A percentile compares a stretch with the other conserved stretches of the same genome.
phyloP scores from a whole-genome alignment of 2,329 filamentous ascomycete genomes.

The Whalleya microplaca region DNA sequence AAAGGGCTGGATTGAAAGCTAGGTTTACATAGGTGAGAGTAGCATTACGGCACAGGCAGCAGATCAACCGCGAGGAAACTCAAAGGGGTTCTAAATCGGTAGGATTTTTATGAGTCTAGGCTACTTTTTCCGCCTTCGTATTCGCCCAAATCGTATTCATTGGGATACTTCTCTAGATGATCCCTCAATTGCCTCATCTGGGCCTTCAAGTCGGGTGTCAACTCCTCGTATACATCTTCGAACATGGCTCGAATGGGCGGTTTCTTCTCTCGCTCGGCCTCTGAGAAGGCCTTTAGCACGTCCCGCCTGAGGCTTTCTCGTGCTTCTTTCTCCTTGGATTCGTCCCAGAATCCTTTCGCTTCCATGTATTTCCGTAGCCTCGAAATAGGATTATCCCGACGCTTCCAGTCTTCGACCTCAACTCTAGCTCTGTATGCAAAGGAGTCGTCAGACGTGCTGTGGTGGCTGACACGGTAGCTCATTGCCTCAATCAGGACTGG shows the following conservation, averaged over 20 bases:
- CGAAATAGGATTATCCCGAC: conserved; percentile 86
- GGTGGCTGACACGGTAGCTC: conserved; percentile 97
- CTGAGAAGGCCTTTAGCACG: conserved; percentile 80
- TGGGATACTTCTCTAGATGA: conserved; percentile 83
- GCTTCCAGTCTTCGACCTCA: conserved; percentile 95
- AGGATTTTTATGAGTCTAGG: conserved; percentile 45
- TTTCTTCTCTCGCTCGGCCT: conserved; percentile 82
- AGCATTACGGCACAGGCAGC: background rate
- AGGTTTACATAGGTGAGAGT: background rate
- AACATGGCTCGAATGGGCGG: conserved; percentile 75
- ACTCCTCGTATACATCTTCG: conserved; percentile 84
- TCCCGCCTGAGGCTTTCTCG: conserved; percentile 70
- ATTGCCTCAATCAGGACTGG: conserved; percentile 92
- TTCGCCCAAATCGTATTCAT: conserved; percentile 83
- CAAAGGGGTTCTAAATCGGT: background rate
- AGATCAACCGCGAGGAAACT: background rate
- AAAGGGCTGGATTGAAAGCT: background rate
- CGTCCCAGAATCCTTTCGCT: conserved; percentile 79
- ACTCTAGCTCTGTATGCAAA: conserved; percentile 93
- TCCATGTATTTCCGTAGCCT: conserved; percentile 91
- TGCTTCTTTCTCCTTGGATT: conserved; percentile 76
- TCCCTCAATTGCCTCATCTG: conserved; percentile 77
- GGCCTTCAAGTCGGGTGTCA: conserved; percentile 76
- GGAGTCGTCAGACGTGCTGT: conserved; percentile 95
- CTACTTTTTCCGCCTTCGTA: conserved; percentile 75